Evolutionary conservation across 2,329 filamentous ascomycete genomes (phyloP), one percentile per base, ranked within the genome.

Genomic region (Colletotrichum australisinense): DNA sequence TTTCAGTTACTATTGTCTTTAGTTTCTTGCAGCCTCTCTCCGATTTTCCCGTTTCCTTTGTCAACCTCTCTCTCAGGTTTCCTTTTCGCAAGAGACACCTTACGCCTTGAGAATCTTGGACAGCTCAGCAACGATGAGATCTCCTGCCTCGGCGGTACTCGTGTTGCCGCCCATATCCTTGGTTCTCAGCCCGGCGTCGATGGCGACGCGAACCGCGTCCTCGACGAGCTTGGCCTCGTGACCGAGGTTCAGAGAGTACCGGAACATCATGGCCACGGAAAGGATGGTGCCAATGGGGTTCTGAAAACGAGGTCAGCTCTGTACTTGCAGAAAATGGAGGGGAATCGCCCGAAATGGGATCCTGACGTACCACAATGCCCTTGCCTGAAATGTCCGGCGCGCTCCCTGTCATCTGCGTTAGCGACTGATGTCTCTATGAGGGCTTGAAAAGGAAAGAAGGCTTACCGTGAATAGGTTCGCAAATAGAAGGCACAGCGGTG

Each of bases 391-490:
- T 98, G 80, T 98, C 95, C 32, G 95, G 96, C 24, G 96, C 96
- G 58, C 94, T 97, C 49, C 95, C 93, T 94, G 64, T 30, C 1
- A 14, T 58, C 2, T n/a, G 32, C 32, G 4, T 35, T 35, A 35
- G 32, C 32, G 32, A 35, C 30, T n/a, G 19, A 55, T 46, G 53
- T 68, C 49, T 12, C 4, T 12, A 12, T 35, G 32, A 35, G 9
- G 32, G 32, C 11, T 35, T 35, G 32, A 35, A 12, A 35, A 35
- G 12, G 32, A 2, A 35, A 12, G 11, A 12, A 12, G 32, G 80
- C 85, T 74, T 87, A 95, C 94, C 95, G 83, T 99, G 96, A 78
- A 99, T 98, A 30, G 96, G 96, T 88, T 98, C 96, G 83, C 98
- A 99, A 80, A 98, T 98, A 78, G 32, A 35, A 1, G 32, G 32